A percentile compares a stretch with the other conserved stretches of the same genome.
Conservation (phyloP, 257 asterid species). For the Fraxinus americana region DNA sequence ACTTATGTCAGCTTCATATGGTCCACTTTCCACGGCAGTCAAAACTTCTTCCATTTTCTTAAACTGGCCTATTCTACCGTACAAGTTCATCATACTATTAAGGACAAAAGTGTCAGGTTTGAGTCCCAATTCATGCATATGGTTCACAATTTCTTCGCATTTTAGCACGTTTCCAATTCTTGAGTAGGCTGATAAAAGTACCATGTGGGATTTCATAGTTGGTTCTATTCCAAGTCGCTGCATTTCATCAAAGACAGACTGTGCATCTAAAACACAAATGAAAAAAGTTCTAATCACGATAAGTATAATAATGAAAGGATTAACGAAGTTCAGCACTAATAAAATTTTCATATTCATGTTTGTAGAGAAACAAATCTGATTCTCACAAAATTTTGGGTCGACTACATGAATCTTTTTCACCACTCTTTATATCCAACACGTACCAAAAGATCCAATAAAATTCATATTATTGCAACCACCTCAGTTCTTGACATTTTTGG, state of each 20-base stretch:
- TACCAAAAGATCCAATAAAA: too few relatives aligned
- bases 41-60: conserved; percentile 74
- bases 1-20: conserved; percentile 62
- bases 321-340: too few relatives aligned
- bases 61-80: conserved; percentile 75
- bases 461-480: too few relatives aligned
- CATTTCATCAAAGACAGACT: conserved; percentile 80
- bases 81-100: conserved; percentile 74
- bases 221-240: conserved; percentile 66
- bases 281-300: too few relatives aligned
- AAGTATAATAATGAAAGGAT: too few relatives aligned
- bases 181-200: conserved; percentile 76
- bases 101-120: conserved; percentile 68
- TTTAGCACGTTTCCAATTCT: conserved; percentile 54
- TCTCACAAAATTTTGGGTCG: too few relatives aligned
- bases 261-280: conserved; percentile 50
- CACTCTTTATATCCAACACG: too few relatives aligned
- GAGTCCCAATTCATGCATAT: conserved; percentile 56
- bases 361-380: too few relatives aligned
- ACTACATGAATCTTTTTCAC: too few relatives aligned
- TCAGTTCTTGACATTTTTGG: too few relatives aligned
- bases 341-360: too few relatives aligned
- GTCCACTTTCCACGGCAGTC: conserved; percentile 50
- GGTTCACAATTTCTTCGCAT: conserved; percentile 68
- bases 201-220: conserved; percentile 81